Conservation (phyloP, 1,284 basidiomycete species). For the Rhodofomes roseus region DNA sequence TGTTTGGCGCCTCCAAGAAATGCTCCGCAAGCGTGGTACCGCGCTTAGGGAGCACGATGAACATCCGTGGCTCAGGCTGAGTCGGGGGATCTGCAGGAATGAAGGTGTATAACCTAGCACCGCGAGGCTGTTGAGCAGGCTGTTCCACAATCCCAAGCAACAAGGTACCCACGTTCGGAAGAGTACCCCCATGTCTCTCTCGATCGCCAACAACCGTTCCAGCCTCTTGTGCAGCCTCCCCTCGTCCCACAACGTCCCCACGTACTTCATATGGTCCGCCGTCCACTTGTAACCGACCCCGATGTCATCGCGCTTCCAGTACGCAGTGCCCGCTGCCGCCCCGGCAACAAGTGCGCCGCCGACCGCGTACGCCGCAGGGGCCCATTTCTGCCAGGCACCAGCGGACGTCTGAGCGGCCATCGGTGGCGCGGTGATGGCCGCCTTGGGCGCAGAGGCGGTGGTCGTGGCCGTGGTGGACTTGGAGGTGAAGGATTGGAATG, state of each 20-base stretch:
- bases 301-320: conserved; percentile 74
- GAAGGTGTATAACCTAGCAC: conserved; percentile 69
- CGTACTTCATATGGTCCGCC: conserved; percentile 88
- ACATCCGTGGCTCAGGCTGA: conserved; percentile 59
- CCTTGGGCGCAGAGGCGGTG: conserved; percentile 27
- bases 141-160: conserved; percentile 1
- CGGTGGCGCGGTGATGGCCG: conserved; percentile 11
- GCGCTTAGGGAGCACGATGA: conserved; percentile 68
- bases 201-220: conserved; percentile 56
- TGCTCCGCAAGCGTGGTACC: conserved; percentile 46
- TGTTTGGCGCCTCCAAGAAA: conserved; percentile 66
- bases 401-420: conserved; percentile 8
- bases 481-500: conserved; percentile 39
- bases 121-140: conserved; percentile 1
- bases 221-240: conserved; percentile 60
- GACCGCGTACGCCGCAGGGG: conserved; percentile 59
- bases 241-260: conserved; percentile 86
- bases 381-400: conserved; percentile 59
- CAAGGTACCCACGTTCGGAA: conserved; percentile 67
- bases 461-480: conserved; percentile 19
- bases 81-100: conserved; percentile 60
- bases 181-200: conserved; percentile 56
- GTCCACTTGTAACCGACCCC: conserved; percentile 73
- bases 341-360: conserved; percentile 75
- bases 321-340: conserved; percentile 82